Evolutionary conservation across 116 monocot species (phyloP), one percentile per base, ranked within the genome.

Genomic region (Posidonia oceanica): DNA sequence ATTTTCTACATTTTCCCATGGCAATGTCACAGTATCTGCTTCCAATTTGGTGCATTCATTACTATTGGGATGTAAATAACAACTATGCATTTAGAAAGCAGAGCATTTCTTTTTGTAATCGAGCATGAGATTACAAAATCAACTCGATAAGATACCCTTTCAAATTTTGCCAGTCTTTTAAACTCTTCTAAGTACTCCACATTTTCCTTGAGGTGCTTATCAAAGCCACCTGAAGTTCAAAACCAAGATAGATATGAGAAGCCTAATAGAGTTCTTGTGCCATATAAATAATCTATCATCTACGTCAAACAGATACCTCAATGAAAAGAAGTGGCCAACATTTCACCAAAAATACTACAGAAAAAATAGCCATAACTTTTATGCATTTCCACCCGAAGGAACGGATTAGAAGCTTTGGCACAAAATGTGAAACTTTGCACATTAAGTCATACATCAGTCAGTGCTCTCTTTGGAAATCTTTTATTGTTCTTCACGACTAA

Each of bases 41-140:
- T 21, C 29, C 10, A 8, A 7, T 60, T 29, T 23, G 60, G 20
- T 10, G 8, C 12, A 42, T 40, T 18, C 41, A 55, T 74, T 81
- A 91, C 91, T 88, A 86, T 71, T 54, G 96, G 96, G 36, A 91
- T 96, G 70, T 91, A 95, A 59, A 95, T 54, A 75, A 91, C 95
- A 74, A 84, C 83, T 0, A 96, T 69, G 59, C 95, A 96, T 61
- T 87, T 55, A 38, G 88, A 86, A 62, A 96, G 91, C 39, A 91
- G 72, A 18, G 70, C 63, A 63, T 96, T 91, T 74, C 96, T 86
- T 80, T 91, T 88, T 64, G 77, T 71, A 16, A 88, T 91, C 59
- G 96, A 75, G 75, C 96, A 96, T 38, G 96, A 96, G 56, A 91
- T 88, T 4, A 96, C 44, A 70, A 96, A 96, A 16, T 54, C 77